Evolutionary conservation across 225 moss, liverwort and hornwort genomes (phyloP), one percentile per base, ranked within the genome.

Genomic region (Lunularia cruciata): DNA sequence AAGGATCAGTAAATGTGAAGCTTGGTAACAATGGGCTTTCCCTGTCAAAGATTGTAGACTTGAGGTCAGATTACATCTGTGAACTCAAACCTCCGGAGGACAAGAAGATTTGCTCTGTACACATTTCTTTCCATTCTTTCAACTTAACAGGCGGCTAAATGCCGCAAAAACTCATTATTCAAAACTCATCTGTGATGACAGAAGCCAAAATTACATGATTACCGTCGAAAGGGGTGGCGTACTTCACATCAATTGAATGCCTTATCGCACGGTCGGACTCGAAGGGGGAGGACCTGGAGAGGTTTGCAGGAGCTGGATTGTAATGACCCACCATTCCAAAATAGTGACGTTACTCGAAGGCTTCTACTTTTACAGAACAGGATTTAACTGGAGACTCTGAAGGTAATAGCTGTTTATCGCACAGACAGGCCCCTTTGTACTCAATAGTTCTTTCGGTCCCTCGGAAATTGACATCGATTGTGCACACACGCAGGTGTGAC

Each of bases 251-350:
- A 0, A 53, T 55, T 36, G 61, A 62, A 3, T 59, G 68, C 27
- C 54, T 70, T 23, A 70, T 71, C n/a, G 76, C 70, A 28, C 70
- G 76, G 4, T 76, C 70, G 8, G 70, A 76, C 28, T 76, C 63
- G 0, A 71, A 76, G 20, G 76, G 63, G n/a, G 76, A 76, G 38
- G 76, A 76, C 70, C 45, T 76, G 57, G 76, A 76, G 23, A 47
- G 36, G 3, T 76, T 70, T 71, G 76, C 76, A 13, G 76, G 70
- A 36, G 76, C 76, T 70, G 76, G 70, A 47, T 54, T 70, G 76
- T 76, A 69, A 60, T 46, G 45, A 43, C 27, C 63, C 22, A 5
- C 25, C 10, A 30, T 15, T 6, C 4, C 18, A 15, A 30, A 2
- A 30, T 12, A 28, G 18, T 1, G 9, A 26, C n/a, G 56, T 32